Evolutionary conservation across 164 flowering plant genomes (phyloP), one percentile per base, ranked within the genome.

Genomic region (Aristolochia fimbriata): DNA sequence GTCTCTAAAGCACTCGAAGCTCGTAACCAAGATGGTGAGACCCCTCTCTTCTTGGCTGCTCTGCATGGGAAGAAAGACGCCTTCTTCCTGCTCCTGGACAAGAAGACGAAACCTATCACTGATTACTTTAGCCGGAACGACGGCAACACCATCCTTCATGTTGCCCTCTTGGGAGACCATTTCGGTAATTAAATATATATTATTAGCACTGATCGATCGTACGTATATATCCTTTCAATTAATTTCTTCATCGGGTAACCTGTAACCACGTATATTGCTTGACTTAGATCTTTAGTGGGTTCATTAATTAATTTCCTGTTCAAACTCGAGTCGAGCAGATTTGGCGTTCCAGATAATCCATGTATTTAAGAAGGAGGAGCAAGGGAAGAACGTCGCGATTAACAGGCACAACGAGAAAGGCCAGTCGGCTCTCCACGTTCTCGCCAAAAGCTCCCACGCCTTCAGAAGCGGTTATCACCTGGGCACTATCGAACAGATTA

Each of bases 81-180:
- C 12, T 68, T 68, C 52, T 37, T 60, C 11, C 20, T 15, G 47
- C 64, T 71, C 9, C 9, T 15, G 5, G 33, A 47, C 33, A 30
- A 54, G 25, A 65, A 47, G 17, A 66, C 62, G 50, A 37, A 37
- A 10, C 12, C 43, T 3, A 37, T 37, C 43, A 37, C 9, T 37
- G 11, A 37, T 5, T 37, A 37, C 12, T 10, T 3, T 10, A 37
- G 43, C 12, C 64, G 69, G 58, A 54, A 52, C 0, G 61, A 68
- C 59, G 75, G 75, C 15, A 58, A 68, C 30, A 72, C 59, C 53
- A 64, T 72, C 45, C 75, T 72, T 27, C 75, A 72, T 25, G 41
- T 45, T 31, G 71, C 71, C 56, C 61, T 72, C 25, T 1, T 3
- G 15, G 69, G 69, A 7, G 71, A 72, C 16, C 58, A 64, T 54